phyloP scores from a whole-genome alignment of 257 asterid species.

The Nicotiana benthamiana region DNA sequence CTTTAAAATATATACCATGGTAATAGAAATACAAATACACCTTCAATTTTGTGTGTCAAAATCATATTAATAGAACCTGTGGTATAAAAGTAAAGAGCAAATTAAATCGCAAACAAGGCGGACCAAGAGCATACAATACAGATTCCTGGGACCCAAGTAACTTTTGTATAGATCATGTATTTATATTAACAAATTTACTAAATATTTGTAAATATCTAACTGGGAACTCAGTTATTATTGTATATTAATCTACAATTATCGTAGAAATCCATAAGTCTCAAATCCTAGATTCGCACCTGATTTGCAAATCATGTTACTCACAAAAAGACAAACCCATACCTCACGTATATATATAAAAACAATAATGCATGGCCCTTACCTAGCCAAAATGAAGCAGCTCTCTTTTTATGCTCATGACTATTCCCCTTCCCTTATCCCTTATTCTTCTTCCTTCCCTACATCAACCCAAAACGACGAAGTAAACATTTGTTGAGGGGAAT shows the following conservation, averaged over 20 bases:
- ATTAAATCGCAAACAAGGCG: too few species aligned
- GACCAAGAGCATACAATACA: too few species aligned
- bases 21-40: not conserved
- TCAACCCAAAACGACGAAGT: not conserved
- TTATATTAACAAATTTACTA: too few species aligned
- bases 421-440: not conserved
- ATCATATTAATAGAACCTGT: constrained; percentile 7
- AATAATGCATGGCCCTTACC: constrained; percentile 24
- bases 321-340: not conserved
- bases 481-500: constrained; percentile 32
- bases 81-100: not conserved
- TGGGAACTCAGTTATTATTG: too few species aligned
- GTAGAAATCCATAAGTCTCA: too few species aligned
- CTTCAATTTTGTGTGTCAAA: constrained; percentile 13
- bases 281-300: too few species aligned
- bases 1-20: not conserved
- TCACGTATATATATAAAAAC: not conserved
- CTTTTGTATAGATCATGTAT: too few species aligned
- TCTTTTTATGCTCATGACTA: not conserved
- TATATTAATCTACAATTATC: too few species aligned
- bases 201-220: too few species aligned
- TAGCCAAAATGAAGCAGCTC: constrained; percentile 15
- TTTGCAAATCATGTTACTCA: constrained; percentile 12
- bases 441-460: not conserved
- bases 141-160: too few species aligned